Evolutionary conservation across 2,329 filamentous ascomycete genomes (phyloP), one percentile per base, ranked within the genome.

Genomic region (Xylariales sp.): DNA sequence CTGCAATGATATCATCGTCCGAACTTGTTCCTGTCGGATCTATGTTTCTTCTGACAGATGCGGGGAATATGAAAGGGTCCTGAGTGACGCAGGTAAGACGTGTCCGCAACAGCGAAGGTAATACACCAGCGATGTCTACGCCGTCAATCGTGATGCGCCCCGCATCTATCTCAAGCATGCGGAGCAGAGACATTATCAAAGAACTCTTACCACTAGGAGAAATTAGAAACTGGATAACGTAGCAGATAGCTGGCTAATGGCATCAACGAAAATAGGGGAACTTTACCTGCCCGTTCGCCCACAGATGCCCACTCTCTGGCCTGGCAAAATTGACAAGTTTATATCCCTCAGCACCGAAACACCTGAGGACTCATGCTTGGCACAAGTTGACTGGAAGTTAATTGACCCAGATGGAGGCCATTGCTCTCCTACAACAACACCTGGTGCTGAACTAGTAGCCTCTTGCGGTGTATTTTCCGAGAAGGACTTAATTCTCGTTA

Each of bases 31-130:
- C n/a, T n/a, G n/a, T n/a, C n/a, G n/a, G n/a, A n/a, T n/a, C n/a
- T n/a, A n/a, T n/a, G n/a, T n/a, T n/a, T n/a, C n/a, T n/a, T n/a
- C n/a, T n/a, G n/a, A n/a, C n/a, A n/a, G n/a, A n/a, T n/a, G n/a
- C 66, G 0, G 66, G 66, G 2, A 77, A 52, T 50, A 78, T 74
- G 3, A 74, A 65, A 1, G 70, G 53, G 5, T 78, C 74, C 49
- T 78, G 74, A 0, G 74, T 70, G 1, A 78, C 55, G 5, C 70
- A 67, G 29, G 74, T 70, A 24, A 78, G 54, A 1, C 65, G 66
- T 25, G 63, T 56, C 7, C 74, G 69, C 1, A 78, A 56, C 19
- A 8, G 13, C n/a, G 24, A 13, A 2, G 20, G 13, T 2, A 10
- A 4, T 1, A 27, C 10, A 12, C 10, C 27, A 14, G 33, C 24